A percentile compares a stretch with the other conserved stretches of the same genome.
phyloP scores from a whole-genome alignment of 108 stramenopile genomes.

The Skeletonema costatum region DNA sequence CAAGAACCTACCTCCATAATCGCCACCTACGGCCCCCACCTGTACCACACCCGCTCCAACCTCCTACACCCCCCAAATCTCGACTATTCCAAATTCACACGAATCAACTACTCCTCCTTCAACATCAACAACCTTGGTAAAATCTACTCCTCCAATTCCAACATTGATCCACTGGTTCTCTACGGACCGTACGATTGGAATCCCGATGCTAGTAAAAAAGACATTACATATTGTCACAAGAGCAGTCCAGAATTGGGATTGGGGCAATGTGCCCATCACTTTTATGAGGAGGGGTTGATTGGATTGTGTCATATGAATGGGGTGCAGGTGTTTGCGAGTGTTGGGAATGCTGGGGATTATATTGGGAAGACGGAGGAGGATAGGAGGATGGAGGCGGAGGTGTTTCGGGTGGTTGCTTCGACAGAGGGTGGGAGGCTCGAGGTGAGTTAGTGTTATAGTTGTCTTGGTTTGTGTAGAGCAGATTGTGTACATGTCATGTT shows the following conservation, averaged over 20 bases:
- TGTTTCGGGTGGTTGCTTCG: constrained; percentile 16
- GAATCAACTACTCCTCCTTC: constrained; percentile 6
- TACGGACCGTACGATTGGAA: constrained; percentile 3
- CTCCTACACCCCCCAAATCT: neutral
- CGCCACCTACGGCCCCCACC: neutral
- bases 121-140: neutral
- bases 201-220: neutral
- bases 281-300: constrained; percentile 26
- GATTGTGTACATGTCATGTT: no score
- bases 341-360: neutral
- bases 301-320: constrained; percentile 22
- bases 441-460: constrained; percentile 17
- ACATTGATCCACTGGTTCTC: neutral
- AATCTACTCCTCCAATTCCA: neutral
- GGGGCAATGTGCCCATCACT: constrained; percentile 6
- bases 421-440: constrained; percentile 5
- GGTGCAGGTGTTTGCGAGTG: neutral
- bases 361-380: neutral
- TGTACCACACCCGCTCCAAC: neutral
- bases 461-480: neutral
- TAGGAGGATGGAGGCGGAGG: neutral
- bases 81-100: constrained; percentile 8
- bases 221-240: neutral
- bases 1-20: neutral
- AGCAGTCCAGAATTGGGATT: neutral